Base-by-base conservation (phyloP, 371 early-diverging fungal genomes). In the Actinomortierella ambigua region DNA sequence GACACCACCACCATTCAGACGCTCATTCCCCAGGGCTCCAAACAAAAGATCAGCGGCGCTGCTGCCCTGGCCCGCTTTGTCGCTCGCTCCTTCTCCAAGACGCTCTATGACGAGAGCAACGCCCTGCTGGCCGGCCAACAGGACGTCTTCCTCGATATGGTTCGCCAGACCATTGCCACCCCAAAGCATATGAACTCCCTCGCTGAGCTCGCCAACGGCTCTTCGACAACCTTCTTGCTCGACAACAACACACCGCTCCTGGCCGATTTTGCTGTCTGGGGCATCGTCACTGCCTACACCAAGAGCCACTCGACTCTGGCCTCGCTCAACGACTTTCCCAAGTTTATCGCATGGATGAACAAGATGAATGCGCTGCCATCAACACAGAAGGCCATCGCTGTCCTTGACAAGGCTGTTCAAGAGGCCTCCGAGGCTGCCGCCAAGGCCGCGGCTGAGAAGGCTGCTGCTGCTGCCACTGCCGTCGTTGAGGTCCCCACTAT, bases 201-300 rank as follows among this genome's bases (percentile, higher is more conserved):
- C 41, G 75, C 68, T 23, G 57, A 69, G n/a, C 66, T 64, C 26
- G 68, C 61, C 42, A 59, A 77, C 40, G 46, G 61, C 42, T 11
- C 44, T 7, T 57, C 65, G 2, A 53, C 56, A n/a, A 51, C 80
- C 18, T 85, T 78, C 66, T 71, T 83, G 59, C 55, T 71, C 27
- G 55, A 77, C 22, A 59, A 75, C 18, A 69, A 76, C 26, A 63
- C 67, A 49, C 79, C 81, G 34, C 52, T 68, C 11, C 57, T 83
- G 52, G 76, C 68, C 2, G 84, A 82, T 63, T 79, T 70, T 43
- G 65, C 82, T 6, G 81, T 77, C 55, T 82, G 84, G 82, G 81
- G 68, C 46, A 60, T 63, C n/a, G 75, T 81, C 59, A 70, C 65
- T 23, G 63, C 75, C 22, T 58, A 67, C 23, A 75, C 68, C 27